Conservation (phyloP, 345 rosid species). For the Sonneratia caseolaris region DNA sequence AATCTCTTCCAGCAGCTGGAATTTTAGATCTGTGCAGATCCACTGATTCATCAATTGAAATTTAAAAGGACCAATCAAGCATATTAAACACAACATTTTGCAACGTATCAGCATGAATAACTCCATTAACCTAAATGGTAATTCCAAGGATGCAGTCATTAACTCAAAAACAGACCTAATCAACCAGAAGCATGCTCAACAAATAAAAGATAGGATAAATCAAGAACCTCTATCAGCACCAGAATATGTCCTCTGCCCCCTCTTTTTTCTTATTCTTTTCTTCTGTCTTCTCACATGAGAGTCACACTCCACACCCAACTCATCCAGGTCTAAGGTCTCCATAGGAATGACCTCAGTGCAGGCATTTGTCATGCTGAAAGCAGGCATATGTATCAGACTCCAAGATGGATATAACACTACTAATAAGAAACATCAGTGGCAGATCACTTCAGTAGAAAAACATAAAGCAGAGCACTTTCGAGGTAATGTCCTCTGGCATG, state of each 20-base stretch:
- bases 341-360: conserved; percentile 17
- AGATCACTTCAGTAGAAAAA: background rate
- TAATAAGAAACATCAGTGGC: background rate
- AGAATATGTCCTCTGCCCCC: conserved; percentile 21
- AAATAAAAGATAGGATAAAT: background rate
- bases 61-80: background rate
- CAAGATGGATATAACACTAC: background rate
- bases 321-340: conserved; percentile 18
- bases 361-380: conserved; percentile 33
- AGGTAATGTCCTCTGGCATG: background rate
- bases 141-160: background rate
- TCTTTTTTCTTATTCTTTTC: conserved; percentile 42
- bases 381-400: conserved; percentile 13
- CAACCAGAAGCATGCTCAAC: background rate
- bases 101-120: background rate
- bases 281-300: conserved; percentile 24
- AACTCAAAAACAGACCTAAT: background rate
- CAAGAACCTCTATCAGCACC: conserved; percentile 32
- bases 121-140: background rate
- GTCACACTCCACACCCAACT: conserved; percentile 15
- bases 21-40: conserved; percentile 35
- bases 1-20: conserved; percentile 32
- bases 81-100: background rate
- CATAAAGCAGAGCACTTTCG: background rate
- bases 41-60: conserved; percentile 2